Conservation (phyloP, 169 alveolate species). For the Perkinsus olseni region DNA sequence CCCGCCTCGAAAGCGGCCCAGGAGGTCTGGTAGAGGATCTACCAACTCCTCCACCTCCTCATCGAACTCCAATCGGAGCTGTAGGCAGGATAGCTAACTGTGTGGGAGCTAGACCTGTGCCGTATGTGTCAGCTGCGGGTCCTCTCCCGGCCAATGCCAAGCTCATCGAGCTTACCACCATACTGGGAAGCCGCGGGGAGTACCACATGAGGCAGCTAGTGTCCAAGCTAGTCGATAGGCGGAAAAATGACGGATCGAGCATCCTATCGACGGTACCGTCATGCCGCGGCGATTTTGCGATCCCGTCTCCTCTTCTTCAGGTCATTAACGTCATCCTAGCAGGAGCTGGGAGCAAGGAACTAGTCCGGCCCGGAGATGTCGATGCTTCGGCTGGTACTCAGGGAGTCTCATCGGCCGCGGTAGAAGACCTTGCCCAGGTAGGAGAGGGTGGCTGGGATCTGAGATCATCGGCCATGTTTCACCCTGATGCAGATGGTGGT, state of each 20-base stretch:
- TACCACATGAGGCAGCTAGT: not conserved
- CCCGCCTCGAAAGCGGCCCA: not conserved
- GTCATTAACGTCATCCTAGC: not conserved
- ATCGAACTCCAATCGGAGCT: not conserved
- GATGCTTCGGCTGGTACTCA: not conserved
- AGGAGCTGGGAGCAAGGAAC: not conserved
- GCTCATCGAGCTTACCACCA: not conserved
- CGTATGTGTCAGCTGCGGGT: not conserved
- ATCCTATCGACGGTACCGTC: not conserved
- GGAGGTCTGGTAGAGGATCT: not conserved
- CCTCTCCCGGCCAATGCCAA: not conserved
- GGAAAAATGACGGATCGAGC: not conserved
- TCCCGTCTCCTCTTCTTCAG: not conserved
- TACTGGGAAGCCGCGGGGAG: not conserved
- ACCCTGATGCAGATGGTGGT: not conserved
- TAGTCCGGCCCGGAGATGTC: not conserved
- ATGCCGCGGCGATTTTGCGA: not conserved
- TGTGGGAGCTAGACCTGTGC: not conserved
- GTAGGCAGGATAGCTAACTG: not conserved
- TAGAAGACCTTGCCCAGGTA: not conserved
- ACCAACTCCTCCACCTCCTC: not conserved
- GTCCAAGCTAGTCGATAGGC: not conserved
- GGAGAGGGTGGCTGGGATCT: too few relatives aligned
- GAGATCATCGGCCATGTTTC: not conserved
- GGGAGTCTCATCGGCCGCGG: not conserved